Conservation (phyloP, 495 filamentous ascomycete species). For the Lepidopterella palustris region DNA sequence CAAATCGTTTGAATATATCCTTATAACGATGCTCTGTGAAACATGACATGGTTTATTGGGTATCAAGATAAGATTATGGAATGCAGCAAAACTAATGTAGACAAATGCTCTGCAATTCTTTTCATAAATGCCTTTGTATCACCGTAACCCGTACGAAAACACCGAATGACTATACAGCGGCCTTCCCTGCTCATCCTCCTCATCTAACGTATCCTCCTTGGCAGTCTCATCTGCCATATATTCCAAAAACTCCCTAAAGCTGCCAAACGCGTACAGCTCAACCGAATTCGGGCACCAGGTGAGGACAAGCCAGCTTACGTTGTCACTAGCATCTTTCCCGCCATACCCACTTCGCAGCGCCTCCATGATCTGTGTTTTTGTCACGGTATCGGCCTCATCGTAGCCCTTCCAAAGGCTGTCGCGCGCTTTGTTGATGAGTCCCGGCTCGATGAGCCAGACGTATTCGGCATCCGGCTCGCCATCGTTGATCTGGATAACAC, state of each 20-base stretch:
- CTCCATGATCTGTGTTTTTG: conserved; percentile 8
- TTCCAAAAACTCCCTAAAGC: conserved; percentile 20
- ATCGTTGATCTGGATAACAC: conserved; percentile 19
- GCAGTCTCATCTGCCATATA: conserved; percentile 16
- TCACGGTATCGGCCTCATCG: conserved; percentile 2
- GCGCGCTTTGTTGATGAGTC: not conserved
- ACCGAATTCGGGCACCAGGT: conserved; percentile 11
- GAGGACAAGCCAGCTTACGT: conserved; percentile 15
- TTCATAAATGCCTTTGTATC: not conserved
- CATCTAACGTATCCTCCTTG: conserved; percentile 19
- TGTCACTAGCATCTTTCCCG: conserved; percentile 1
- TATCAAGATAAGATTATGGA: not conserved
- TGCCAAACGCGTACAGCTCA: conserved; percentile 3
- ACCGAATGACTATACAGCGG: conserved; percentile 22
- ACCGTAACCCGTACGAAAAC: conserved; percentile 20
- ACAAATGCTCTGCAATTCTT: not conserved
- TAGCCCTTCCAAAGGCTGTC: conserved; percentile 7
- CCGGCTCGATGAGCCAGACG: conserved; percentile 22
- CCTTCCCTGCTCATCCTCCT: conserved; percentile 21
- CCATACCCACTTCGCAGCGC: conserved; percentile 11
- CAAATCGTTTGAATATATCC: no score
- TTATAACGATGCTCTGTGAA: no score
- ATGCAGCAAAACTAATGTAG: not conserved
- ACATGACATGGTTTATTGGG: no score
- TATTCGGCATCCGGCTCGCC: conserved; percentile 15